Base-by-base conservation (phyloP, 2,329 filamentous ascomycete species). In the Ceratocystis harringtonii region DNA sequence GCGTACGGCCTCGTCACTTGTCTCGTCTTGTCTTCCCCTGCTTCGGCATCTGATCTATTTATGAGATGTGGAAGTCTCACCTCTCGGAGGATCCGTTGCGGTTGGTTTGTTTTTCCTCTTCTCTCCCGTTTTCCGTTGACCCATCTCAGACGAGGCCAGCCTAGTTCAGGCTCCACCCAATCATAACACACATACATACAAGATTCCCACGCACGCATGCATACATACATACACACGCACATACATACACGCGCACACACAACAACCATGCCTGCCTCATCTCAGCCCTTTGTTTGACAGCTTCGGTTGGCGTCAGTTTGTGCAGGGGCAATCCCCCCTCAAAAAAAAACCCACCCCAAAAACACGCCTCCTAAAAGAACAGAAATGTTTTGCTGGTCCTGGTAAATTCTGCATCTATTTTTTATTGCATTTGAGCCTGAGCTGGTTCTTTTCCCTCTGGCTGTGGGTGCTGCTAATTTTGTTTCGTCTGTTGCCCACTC, bases 221-320 rank as follows among this genome's bases (percentile, higher is more conserved):
- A 22, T 8, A n/a, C n/a, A 50, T n/a, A 25, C 48, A 22, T 2
- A 52, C 48, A 57, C 48, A 50, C 22, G n/a, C n/a, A 22, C 45
- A 50, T 19, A 22, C 48, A 50, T n/a, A 57, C 48, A 50, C 22
- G n/a, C n/a, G 22, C 45, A 50, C 48, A 22, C 48, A 50, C 19
- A 25, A 50, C 52, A 57, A 57, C 0, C 19, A 15, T n/a, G 52
- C 52, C 52, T 30, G 19, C 22, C 28, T 28, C 22, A 30, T 57
- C 52, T 57, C 52, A 57, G 52, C 22, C 52, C 52, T 57, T 57
- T 57, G 52, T 57, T 57, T 57, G 52, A 57, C 52, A 57, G 52
- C 52, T 57, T 57, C 52, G 52, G 52, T 57, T 57, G 52, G 52
- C 52, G 52, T 57, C 52, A 57, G 52, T 30, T 17, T 57, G 52